A percentile compares a stretch with the other conserved stretches of the same genome.
Evolutionary conservation across 163 green algal species (phyloP).

Genomic region (Scenedesmus sp.): DNA sequence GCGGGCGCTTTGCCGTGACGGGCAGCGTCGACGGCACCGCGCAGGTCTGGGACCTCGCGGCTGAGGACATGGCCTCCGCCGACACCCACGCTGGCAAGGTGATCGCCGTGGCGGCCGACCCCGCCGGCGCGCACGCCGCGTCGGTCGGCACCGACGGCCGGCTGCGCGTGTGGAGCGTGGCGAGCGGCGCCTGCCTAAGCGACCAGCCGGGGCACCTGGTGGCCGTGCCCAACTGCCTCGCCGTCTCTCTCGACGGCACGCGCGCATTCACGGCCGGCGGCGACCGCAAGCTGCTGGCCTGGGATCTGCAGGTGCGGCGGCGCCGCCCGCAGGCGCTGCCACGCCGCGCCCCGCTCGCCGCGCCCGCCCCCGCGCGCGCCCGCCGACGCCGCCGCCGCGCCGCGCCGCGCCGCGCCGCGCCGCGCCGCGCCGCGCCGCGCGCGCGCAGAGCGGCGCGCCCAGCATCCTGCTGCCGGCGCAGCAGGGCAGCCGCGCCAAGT

Average conservation of each 20-base stretch:
- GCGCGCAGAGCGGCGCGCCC: background rate
- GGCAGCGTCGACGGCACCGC: constrained; percentile 27
- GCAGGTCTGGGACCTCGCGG: constrained; percentile 41
- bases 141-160: constrained; percentile 39
- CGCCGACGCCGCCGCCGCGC: too few species aligned
- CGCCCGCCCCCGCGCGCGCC: too few species aligned
- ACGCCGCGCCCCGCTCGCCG: too few species aligned
- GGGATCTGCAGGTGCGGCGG: constrained; percentile 16
- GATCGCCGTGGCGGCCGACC: background rate
- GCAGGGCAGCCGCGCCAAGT: constrained; percentile 77
- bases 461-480: constrained; percentile 45
- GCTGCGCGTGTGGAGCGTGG: constrained; percentile 22
- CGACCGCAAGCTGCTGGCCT: constrained; percentile 11
- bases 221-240: background rate
- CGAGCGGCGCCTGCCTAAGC: constrained; percentile 16
- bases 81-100: constrained; percentile 36
- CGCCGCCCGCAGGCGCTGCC: too few species aligned
- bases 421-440: too few species aligned
- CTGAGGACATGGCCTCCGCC: background rate
- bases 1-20: constrained; percentile 31
- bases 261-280: constrained; percentile 10
- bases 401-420: too few species aligned
- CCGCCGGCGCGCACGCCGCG: constrained; percentile 1
- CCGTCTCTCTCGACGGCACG: background rate
- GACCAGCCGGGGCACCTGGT: background rate